Evolutionary conservation across 1,139 yeast genomes (phyloP).

Genomic region (Wickerhamomyces sp.): DNA sequence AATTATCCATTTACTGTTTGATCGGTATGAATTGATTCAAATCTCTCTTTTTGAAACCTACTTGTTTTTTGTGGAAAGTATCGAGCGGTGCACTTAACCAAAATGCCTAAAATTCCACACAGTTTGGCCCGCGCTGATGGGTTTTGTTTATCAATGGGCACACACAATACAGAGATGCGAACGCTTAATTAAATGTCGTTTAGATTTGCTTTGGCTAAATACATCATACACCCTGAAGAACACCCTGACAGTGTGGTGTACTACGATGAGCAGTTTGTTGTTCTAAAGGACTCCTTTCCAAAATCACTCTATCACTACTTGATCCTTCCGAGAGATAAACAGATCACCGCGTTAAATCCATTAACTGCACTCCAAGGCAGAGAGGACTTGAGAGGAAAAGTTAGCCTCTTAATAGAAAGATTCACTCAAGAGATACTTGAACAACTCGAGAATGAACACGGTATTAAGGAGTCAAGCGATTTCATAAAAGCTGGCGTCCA

Average conservation of each 20-base stretch:
- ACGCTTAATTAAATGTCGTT: conserved; percentile 22
- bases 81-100: no score
- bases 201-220: conserved; percentile 27
- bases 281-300: conserved; percentile 59
- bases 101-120: no score
- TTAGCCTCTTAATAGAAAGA: conserved; percentile 36
- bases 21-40: no score
- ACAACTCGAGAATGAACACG: conserved; percentile 12
- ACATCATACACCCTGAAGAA: conserved; percentile 32
- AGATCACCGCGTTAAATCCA: conserved; percentile 45
- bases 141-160: no score
- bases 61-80: no score
- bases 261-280: conserved; percentile 47
- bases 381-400: conserved; percentile 34
- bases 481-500: conserved; percentile 64
- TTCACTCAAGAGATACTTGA: conserved; percentile 11
- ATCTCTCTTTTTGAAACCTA: no score
- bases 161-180: no score
- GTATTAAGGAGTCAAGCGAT: conserved; percentile 24
- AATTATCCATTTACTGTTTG: no score
- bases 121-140: no score
- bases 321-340: conserved; percentile 48
- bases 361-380: conserved; percentile 41
- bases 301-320: conserved; percentile 59
- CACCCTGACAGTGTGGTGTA: conserved; percentile 29